Conservation (phyloP, 148 eudicot genomes). For the Rhododendron ferrugineum region DNA sequence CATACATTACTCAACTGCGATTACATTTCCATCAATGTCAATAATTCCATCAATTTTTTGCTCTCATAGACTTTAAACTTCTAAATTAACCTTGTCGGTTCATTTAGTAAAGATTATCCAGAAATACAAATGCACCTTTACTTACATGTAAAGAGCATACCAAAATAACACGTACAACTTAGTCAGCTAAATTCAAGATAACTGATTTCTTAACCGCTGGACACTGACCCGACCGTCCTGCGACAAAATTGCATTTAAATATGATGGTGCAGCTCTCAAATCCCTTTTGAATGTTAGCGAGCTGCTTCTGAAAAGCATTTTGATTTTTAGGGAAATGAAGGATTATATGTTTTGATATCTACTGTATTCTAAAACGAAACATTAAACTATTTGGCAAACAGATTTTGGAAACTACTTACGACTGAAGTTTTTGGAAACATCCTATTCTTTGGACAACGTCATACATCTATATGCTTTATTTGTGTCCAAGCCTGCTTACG, state of each 20-base stretch:
- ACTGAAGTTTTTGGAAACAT: too few relatives aligned
- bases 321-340: too few relatives aligned
- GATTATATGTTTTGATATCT: too few relatives aligned
- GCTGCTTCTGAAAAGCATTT: too few relatives aligned
- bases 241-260: neutral
- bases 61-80: neutral
- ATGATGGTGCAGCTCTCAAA: neutral
- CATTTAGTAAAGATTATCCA: neutral
- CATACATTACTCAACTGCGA: too few relatives aligned
- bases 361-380: too few relatives aligned
- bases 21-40: neutral
- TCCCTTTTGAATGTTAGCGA: neutral
- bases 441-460: too few relatives aligned
- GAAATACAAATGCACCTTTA: neutral
- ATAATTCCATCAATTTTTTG: neutral
- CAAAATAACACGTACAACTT: neutral
- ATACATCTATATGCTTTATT: too few relatives aligned
- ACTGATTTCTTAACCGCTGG: neutral
- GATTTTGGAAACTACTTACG: too few relatives aligned
- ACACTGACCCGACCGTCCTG: neutral
- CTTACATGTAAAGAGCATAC: neutral
- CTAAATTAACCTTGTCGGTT: neutral
- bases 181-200: neutral
- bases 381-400: too few relatives aligned
- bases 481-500: too few relatives aligned